phyloP scores from a whole-genome alignment of 805 yeast genomes.

The Cyberlindnera euphorbiae region DNA sequence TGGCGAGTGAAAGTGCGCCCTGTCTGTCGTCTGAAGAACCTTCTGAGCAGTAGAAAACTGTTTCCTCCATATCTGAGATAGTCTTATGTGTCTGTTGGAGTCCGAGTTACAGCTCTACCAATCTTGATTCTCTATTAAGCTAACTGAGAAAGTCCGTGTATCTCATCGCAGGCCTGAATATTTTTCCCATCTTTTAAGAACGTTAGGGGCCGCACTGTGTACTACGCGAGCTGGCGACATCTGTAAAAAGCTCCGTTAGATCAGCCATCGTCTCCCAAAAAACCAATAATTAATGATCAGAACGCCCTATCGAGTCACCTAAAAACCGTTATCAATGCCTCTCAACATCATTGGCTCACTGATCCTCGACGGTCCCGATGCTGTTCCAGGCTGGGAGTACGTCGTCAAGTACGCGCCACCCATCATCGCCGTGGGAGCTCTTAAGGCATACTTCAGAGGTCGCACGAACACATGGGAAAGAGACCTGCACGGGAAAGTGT shows the following conservation, averaged over 20 bases:
- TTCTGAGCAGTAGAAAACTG: conserved; percentile 41
- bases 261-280: too few species aligned
- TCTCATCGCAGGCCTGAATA: too few species aligned
- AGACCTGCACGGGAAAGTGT: conserved; percentile 86
- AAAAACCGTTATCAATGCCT: conserved; percentile 54
- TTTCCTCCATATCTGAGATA: conserved; percentile 41
- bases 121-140: too few species aligned
- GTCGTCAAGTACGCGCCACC: conserved; percentile 57
- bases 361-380: conserved; percentile 65
- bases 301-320: too few species aligned
- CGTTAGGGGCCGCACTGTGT: too few species aligned
- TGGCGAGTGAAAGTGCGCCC: conserved; percentile 38
- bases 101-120: too few species aligned
- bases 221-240: too few species aligned
- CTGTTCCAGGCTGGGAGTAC: conserved; percentile 68
- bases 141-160: too few species aligned
- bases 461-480: conserved; percentile 85
- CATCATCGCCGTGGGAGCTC: conserved; percentile 37
- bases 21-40: conserved; percentile 42
- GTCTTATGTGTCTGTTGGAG: too few species aligned
- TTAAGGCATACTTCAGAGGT: conserved; percentile 79
- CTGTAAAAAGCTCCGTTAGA: too few species aligned
- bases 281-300: too few species aligned
- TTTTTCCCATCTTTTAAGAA: too few species aligned
- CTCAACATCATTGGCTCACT: conserved; percentile 71